Conservation (phyloP, 2,329 filamentous ascomycete species). For the Colletotrichum lentis region DNA sequence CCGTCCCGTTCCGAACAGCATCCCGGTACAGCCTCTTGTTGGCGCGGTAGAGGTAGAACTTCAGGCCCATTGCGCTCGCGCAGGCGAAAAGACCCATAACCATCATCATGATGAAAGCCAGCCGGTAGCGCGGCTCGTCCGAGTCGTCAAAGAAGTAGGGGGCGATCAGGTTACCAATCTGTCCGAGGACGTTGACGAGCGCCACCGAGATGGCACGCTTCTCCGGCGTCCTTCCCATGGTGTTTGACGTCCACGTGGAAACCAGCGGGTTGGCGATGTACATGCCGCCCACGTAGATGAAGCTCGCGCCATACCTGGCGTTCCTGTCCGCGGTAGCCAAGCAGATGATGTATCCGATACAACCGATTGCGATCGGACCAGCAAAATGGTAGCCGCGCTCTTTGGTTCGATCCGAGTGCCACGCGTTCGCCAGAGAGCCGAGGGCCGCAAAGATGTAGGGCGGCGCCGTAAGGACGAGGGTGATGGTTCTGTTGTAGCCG, state of each 20-base stretch:
- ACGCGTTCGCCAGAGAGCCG: constrained; percentile 38
- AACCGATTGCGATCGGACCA: constrained; percentile 37
- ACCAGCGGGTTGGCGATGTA: constrained; percentile 39
- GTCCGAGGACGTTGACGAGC: constrained; percentile 32
- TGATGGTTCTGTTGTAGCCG: constrained; percentile 39
- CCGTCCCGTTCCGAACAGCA: constrained; percentile 36
- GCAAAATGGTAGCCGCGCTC: constrained; percentile 41
- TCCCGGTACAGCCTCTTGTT: constrained; percentile 38
- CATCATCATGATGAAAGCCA: constrained; percentile 42
- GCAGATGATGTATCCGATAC: constrained; percentile 42
- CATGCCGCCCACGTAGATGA: constrained; percentile 40
- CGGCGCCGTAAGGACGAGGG: constrained; percentile 40
- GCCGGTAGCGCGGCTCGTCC: constrained; percentile 41
- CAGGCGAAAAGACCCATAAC: constrained; percentile 27
- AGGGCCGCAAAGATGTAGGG: constrained; percentile 41
- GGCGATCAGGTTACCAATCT: constrained; percentile 42
- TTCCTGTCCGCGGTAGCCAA: constrained; percentile 39
- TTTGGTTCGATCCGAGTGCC: constrained; percentile 39
- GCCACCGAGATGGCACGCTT: constrained; percentile 42
- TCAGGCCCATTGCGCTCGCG: constrained; percentile 32
- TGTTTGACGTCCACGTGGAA: constrained; percentile 39
- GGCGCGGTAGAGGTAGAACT: constrained; percentile 36
- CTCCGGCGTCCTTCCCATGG: constrained; percentile 41
- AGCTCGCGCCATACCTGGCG: constrained; percentile 38
- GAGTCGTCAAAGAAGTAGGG: constrained; percentile 43